Evolutionary conservation across 1,284 basidiomycete genomes (phyloP).

Genomic region (Ustanciosporium gigantosporum): DNA sequence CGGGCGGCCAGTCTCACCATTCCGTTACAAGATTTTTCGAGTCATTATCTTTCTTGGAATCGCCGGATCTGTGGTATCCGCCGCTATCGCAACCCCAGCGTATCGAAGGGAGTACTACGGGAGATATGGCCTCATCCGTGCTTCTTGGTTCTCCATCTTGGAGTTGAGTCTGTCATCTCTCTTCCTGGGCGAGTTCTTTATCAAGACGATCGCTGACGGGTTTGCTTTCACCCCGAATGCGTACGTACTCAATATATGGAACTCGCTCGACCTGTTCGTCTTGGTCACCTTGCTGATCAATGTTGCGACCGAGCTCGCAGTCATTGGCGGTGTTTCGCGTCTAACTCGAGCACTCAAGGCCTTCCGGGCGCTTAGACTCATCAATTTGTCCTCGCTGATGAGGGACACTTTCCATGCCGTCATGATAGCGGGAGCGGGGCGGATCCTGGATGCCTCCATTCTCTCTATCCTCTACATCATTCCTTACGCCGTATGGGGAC

Average conservation of each 20-base stretch:
- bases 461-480: constrained; percentile 93
- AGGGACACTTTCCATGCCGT: constrained; percentile 88
- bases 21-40: constrained; percentile 76
- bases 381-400: constrained; percentile 73
- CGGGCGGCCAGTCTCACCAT: constrained; percentile 49
- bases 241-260: constrained; percentile 89
- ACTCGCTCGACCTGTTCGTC: constrained; percentile 85
- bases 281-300: constrained; percentile 81
- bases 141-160: constrained; percentile 85
- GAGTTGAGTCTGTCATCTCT: constrained; percentile 77
- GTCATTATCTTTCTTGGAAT: constrained; percentile 76
- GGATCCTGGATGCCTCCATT: constrained; percentile 86
- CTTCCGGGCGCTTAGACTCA: constrained; percentile 82
- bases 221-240: constrained; percentile 86
- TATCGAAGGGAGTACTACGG: constrained; percentile 79
- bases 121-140: constrained; percentile 68
- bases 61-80: constrained; percentile 80
- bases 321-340: constrained; percentile 74
- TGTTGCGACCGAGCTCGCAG: constrained; percentile 75
- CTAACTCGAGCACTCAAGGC: constrained; percentile 86
- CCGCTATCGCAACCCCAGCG: constrained; percentile 80
- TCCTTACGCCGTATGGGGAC: constrained; percentile 94
- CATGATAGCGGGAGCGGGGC: constrained; percentile 81
- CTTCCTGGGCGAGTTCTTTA: constrained; percentile 80
- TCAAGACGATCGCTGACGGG: constrained; percentile 92